These are phyloP conservation scores for Tilletiaria anomala DNA, from an alignment of 1,284 basidiomycete species.

Conservation along the genomic window DNA sequence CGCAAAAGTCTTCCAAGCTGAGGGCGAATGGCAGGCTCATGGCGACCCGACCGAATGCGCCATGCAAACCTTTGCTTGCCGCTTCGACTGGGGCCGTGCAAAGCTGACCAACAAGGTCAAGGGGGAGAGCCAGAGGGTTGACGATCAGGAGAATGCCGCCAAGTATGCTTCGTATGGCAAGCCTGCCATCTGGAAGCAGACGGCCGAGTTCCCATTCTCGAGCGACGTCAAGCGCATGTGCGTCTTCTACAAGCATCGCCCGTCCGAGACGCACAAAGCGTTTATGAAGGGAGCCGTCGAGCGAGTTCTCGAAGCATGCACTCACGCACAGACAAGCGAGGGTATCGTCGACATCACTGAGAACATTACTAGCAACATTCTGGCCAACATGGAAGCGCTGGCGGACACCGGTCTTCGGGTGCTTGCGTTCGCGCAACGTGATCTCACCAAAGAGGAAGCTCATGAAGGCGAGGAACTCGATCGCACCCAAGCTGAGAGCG, in stretches of 20 bases:
- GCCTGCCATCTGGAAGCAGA: slow-evolving; percentile 23
- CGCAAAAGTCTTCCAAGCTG: slow-evolving; percentile 36
- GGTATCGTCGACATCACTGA: slow-evolving; percentile 28
- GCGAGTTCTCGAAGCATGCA: slow-evolving; percentile 49
- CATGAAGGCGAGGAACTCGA: slow-evolving; percentile 26
- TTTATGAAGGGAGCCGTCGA: slow-evolving; percentile 54
- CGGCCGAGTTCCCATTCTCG: slow-evolving; percentile 44
- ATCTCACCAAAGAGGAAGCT: slow-evolving; percentile 40
- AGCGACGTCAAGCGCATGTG: slow-evolving; percentile 54
- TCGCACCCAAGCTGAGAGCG: slow-evolving; percentile 49
- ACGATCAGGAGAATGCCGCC: slow-evolving; percentile 9
- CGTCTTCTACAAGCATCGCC: slow-evolving; percentile 41
- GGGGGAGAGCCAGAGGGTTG: slow-evolving; percentile 3
- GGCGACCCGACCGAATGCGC: slow-evolving; percentile 55
- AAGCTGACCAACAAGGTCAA: slow-evolving; percentile 20
- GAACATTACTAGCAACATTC: not conserved
- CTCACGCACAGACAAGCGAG: slow-evolving; percentile 23
- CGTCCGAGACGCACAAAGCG: slow-evolving; percentile 16
- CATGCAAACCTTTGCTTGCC: slow-evolving; percentile 52
- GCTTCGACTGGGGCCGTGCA: slow-evolving; percentile 32
- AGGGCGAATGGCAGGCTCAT: slow-evolving; percentile 49
- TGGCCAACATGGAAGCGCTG: slow-evolving; percentile 5
- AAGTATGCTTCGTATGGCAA: too few relatives aligned
- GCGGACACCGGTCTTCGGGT: slow-evolving; percentile 4
- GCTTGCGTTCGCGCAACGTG: slow-evolving; percentile 14